These are phyloP conservation scores for Bjerkandera adusta DNA, from an alignment of 1,284 basidiomycete species.

Conservation along the genomic window DNA sequence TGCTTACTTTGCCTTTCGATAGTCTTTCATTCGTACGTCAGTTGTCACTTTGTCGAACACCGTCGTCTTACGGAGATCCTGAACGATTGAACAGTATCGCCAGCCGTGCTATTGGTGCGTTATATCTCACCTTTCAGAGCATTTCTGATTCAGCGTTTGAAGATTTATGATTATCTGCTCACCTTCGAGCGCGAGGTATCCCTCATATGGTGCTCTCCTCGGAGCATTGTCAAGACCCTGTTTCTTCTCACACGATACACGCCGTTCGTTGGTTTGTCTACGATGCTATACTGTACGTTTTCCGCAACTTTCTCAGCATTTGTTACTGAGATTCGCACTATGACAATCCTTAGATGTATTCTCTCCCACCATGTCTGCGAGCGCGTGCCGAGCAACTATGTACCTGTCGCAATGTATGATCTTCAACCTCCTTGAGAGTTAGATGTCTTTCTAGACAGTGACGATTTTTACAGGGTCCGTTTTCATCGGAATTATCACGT, in stretches of 20 bases:
- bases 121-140: too few relatives aligned
- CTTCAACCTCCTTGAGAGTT: background rate
- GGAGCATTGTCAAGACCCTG: background rate
- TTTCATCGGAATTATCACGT: background rate
- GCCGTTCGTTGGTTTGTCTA: background rate
- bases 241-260: background rate
- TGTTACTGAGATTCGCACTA: background rate
- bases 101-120: too few relatives aligned
- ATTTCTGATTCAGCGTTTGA: too few relatives aligned
- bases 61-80: too few relatives aligned
- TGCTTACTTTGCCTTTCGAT: too few relatives aligned
- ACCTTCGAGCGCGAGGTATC: background rate
- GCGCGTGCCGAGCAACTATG: background rate
- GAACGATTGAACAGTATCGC: too few relatives aligned
- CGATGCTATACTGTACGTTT: background rate
- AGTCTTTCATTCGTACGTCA: too few relatives aligned
- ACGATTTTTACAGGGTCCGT: background rate
- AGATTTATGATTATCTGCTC: conserved; percentile 2
- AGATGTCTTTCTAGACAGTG: background rate
- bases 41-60: too few relatives aligned
- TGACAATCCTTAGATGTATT: background rate
- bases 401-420: background rate
- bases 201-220: background rate
- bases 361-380: background rate
- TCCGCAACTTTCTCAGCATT: background rate